Conservation (phyloP, 208 protist species). For the Crithidia brevicula region DNA sequence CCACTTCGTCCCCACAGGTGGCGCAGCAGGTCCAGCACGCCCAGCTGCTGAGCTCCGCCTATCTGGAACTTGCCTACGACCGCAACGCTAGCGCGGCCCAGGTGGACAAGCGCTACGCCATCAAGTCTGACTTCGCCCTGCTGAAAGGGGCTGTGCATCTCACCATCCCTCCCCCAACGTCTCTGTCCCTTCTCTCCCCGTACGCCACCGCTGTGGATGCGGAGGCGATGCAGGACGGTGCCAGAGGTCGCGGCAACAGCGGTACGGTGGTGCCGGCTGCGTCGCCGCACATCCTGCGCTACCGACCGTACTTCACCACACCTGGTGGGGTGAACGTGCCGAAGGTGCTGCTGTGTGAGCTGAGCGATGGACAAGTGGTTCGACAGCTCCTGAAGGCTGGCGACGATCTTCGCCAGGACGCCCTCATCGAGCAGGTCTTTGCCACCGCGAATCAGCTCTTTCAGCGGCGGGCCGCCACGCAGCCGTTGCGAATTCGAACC, state of each 20-base stretch:
- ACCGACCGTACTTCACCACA: conserved; percentile 66
- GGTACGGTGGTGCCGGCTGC: too few relatives aligned
- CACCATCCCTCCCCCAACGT: conserved; percentile 48
- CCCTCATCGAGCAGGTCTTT: conserved; percentile 97
- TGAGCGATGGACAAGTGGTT: conserved; percentile 82
- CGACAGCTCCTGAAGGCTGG: conserved; percentile 90
- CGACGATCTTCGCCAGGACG: conserved; percentile 97
- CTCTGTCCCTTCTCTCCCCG: conserved; percentile 3
- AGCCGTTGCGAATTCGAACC: conserved; percentile 75
- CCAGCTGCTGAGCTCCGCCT: conserved; percentile 66
- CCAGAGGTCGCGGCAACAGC: too few relatives aligned
- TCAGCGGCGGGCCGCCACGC: conserved; percentile 6
- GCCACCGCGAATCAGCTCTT: conserved; percentile 84
- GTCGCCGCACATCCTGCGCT: conserved; percentile 50
- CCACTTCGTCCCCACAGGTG: background rate
- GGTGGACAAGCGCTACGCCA: conserved; percentile 27
- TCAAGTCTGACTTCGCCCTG: conserved; percentile 44
- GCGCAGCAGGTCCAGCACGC: conserved; percentile 44
- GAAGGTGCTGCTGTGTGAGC: conserved; percentile 88
- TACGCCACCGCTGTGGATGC: background rate
- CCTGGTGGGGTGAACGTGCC: conserved; percentile 96
- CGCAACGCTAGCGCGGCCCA: conserved; percentile 13
- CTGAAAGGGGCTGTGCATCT: conserved; percentile 38
- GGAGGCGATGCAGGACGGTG: too few relatives aligned
- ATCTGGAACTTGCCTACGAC: conserved; percentile 82